Evolutionary conservation across 768 basidiomycete genomes (phyloP), one percentile per base, ranked within the genome.

Genomic region (Russula griseocarnosa): DNA sequence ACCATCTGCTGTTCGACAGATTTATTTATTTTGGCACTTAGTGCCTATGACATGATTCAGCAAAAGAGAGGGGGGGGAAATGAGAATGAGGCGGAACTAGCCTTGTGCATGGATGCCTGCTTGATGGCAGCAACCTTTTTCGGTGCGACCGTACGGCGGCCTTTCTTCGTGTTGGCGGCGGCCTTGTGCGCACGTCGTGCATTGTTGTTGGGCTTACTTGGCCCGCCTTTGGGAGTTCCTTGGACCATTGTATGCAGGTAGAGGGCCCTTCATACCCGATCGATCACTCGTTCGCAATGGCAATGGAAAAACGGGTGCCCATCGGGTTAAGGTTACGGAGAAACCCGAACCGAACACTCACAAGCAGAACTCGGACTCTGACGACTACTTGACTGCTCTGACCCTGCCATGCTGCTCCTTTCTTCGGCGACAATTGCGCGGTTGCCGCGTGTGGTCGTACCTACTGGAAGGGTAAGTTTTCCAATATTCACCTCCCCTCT

Each of bases 1-100:
- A 92, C 90, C 86, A 94, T 92, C 75, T 95, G 94, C 60, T 83
- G 81, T 74, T 98, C 94, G 70, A 98, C 94, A 24, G 90, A 91
- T 73, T 85, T 86, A 74, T 90, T 93, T 72, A 97, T 94, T 77
- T 94, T 94, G 57, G 92, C 88, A 63, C 88, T 88, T 67, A 97
- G 80, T 71, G 84, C 79, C 94, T 96, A 71, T 20, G 60, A 42
- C 46, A 50, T 20, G 9, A 32, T 55, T 60, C 52, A 64, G 63
- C 2, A 11, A 13, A 28, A 20, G 56, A 38, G n/a, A 51, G 6
- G 7, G 10, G 2, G 30, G 36, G 52, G 44, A 24, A 47, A 44
- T 20, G 24, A 46, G 10, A 34, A 22, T 5, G n/a, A n/a, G n/a
- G n/a, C n/a, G n/a, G n/a, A 10, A 46, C 57, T 34, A 3, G 14